Evolutionary conservation across 345 rosid genomes (phyloP).

Genomic region (Geranium rotundifolium): DNA sequence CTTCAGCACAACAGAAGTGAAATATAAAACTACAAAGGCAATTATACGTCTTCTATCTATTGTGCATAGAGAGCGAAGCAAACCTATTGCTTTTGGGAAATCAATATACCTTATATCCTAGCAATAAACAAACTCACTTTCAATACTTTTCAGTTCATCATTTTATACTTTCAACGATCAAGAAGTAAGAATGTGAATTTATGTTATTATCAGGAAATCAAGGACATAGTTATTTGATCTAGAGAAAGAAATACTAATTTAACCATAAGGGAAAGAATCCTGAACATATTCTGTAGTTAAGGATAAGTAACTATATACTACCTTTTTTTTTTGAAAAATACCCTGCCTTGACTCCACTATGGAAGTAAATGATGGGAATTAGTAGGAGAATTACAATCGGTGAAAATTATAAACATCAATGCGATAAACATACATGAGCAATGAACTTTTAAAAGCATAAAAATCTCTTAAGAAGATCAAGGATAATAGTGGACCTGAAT

Average conservation of each 20-base stretch:
- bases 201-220: neutral
- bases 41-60: neutral
- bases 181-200: too few relatives aligned
- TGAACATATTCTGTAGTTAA: neutral
- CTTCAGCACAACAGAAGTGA: neutral
- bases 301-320: neutral
- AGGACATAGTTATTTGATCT: too few relatives aligned
- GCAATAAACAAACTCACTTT: too few relatives aligned
- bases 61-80: neutral
- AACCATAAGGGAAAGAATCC: neutral
- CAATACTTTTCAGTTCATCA: neutral
- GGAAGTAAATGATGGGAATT: neutral
- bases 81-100: too few relatives aligned
- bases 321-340: neutral
- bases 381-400: neutral
- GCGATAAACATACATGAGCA: too few relatives aligned
- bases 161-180: neutral
- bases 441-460: neutral
- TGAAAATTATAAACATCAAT: too few relatives aligned
- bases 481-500: constrained; percentile 49
- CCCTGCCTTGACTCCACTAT: neutral
- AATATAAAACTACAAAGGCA: neutral
- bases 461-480: constrained; percentile 1
- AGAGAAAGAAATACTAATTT: too few relatives aligned
- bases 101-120: too few relatives aligned